These are phyloP conservation scores for Termitomyces sp. DNA, from an alignment of 768 basidiomycete genomes.

Conservation along the genomic window DNA sequence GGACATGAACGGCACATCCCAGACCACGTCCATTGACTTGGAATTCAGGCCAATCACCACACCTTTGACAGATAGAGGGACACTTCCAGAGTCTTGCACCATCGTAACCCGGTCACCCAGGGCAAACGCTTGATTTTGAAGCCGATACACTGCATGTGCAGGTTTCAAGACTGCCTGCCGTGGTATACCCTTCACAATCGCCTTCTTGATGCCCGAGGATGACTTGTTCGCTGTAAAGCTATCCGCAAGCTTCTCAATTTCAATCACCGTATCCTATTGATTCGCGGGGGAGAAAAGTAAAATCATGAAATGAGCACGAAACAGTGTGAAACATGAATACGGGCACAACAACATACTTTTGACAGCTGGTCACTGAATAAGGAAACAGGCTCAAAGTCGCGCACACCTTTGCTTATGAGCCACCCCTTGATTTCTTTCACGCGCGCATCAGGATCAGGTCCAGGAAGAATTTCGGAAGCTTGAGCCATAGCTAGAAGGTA, in stretches of 20 bases:
- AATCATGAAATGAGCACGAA: not conserved
- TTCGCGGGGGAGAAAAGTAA: not conserved
- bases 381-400: conserved; percentile 90
- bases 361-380: conserved; percentile 89
- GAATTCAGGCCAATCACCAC: conserved; percentile 88
- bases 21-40: conserved; percentile 90
- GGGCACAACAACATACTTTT: conserved; percentile 50
- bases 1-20: conserved; percentile 95
- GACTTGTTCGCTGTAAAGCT: conserved; percentile 59
- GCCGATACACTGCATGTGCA: conserved; percentile 80
- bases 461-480: conserved; percentile 57
- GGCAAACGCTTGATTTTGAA: conserved; percentile 84
- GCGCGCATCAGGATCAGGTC: conserved; percentile 60
- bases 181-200: conserved; percentile 91
- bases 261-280: conserved; percentile 67
- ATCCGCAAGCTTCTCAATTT: conserved; percentile 80
- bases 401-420: conserved; percentile 84
- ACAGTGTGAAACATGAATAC: not conserved
- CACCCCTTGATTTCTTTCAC: conserved; percentile 81
- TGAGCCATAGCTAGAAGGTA: conserved; percentile 64
- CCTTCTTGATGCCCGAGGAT: conserved; percentile 74
- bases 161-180: conserved; percentile 93
- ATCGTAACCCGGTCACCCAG: conserved; percentile 94
- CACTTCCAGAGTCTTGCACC: conserved; percentile 93
- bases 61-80: conserved; percentile 88